Evolutionary conservation across 1,139 yeast genomes (phyloP).

Genomic region (Taphrina confusa): DNA sequence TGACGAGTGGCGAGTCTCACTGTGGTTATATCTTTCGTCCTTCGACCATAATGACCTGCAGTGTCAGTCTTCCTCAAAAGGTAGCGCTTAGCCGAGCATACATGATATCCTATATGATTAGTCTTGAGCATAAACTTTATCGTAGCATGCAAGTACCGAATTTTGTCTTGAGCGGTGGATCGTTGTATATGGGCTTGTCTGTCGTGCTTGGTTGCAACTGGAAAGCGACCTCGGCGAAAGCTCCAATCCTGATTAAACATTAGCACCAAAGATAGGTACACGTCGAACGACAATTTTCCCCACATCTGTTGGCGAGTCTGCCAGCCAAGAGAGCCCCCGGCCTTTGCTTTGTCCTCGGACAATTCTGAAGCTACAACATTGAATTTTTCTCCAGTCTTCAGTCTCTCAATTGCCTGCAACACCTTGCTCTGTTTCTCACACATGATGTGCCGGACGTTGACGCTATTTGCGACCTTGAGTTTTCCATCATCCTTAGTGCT

Average conservation of each 20-base stretch:
- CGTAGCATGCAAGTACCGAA: conserved; percentile 40
- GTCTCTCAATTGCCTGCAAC: conserved; percentile 40
- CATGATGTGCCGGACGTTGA: conserved; percentile 39
- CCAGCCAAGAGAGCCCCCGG: conserved; percentile 40
- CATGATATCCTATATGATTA: conserved; percentile 16
- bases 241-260: conserved; percentile 33
- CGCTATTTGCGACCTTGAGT: conserved; percentile 19
- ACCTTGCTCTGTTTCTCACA: conserved; percentile 41
- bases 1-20: too few relatives aligned
- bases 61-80: not conserved
- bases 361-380: conserved; percentile 40
- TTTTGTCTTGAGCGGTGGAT: conserved; percentile 40
- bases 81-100: too few relatives aligned
- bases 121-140: too few relatives aligned
- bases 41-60: conserved; percentile 22
- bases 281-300: too few relatives aligned
- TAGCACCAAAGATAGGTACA: not conserved
- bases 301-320: conserved; percentile 39
- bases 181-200: conserved; percentile 40
- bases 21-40: conserved; percentile 18
- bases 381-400: conserved; percentile 39
- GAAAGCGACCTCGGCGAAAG: conserved; percentile 41
- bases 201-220: conserved; percentile 40
- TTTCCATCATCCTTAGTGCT: conserved; percentile 7
- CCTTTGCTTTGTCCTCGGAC: conserved; percentile 41